These are phyloP conservation scores for Cucurbita ficifolia DNA, from an alignment of 306 rosid species.

Conservation along the genomic window DNA sequence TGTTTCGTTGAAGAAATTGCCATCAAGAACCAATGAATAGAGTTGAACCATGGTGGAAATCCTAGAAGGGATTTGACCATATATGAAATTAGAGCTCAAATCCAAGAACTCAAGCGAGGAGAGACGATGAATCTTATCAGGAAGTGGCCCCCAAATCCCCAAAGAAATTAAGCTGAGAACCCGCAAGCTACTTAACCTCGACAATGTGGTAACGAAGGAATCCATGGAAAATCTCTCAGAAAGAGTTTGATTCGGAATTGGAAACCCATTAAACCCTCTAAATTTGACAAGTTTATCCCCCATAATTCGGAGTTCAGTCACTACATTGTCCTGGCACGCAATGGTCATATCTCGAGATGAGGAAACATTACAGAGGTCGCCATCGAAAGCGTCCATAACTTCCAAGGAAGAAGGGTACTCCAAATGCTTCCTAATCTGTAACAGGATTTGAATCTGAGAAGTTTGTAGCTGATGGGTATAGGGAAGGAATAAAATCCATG, in stretches of 20 bases:
- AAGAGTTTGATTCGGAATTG: conserved; percentile 49
- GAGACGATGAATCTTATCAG: conserved; percentile 66
- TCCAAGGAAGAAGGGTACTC: conserved; percentile 53
- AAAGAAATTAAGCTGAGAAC: conserved; percentile 66
- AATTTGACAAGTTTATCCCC: conserved; percentile 44
- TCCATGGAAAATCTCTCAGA: conserved; percentile 52
- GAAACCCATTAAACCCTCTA: conserved; percentile 40
- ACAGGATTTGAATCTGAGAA: conserved; percentile 40
- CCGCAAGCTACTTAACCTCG: conserved; percentile 55
- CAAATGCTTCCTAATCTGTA: conserved; percentile 55
- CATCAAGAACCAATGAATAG: conserved; percentile 37
- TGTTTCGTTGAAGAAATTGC: conserved; percentile 46
- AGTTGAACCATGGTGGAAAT: conserved; percentile 48
- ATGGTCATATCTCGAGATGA: conserved; percentile 30
- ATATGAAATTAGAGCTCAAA: conserved; percentile 78
- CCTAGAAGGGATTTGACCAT: conserved; percentile 53
- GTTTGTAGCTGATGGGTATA: conserved; percentile 35
- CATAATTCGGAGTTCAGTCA: conserved; percentile 59
- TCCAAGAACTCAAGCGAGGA: conserved; percentile 57
- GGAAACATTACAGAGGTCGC: conserved; percentile 42
- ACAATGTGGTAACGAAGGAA: conserved; percentile 59
- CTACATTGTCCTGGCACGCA: conserved; percentile 40
- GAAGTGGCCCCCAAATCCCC: conserved; percentile 76
- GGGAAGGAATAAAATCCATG: conserved; percentile 26
- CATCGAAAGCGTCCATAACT: conserved; percentile 28